Percentiles rank a stretch among this genome's conserved stretches.
Conservation (phyloP, 106 monocot genomes). For the Dendrobium catenatum region DNA sequence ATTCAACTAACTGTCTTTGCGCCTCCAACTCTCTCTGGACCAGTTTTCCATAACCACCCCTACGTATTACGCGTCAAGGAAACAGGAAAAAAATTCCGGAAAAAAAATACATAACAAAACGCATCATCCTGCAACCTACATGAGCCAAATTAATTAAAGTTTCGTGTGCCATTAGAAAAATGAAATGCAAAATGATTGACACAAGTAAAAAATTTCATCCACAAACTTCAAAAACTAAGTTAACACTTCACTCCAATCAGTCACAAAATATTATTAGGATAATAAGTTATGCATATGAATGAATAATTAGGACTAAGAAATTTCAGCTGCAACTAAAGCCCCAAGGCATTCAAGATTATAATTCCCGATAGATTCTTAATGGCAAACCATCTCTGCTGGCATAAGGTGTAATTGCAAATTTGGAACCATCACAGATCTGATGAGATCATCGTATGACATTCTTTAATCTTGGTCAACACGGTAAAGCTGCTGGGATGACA, state of each 20-base stretch:
- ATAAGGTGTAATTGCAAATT: no score
- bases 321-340: background rate
- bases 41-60: constrained; percentile 98
- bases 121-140: background rate
- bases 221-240: no score
- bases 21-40: constrained; percentile 87
- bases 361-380: no score
- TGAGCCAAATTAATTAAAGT: background rate
- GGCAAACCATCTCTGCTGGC: background rate
- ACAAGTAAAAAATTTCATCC: background rate
- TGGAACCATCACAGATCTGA: no score
- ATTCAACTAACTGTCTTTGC: constrained; percentile 86
- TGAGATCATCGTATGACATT: no score
- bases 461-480: no score
- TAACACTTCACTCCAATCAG: no score
- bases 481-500: no score
- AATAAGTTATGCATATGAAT: background rate
- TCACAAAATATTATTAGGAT: background rate
- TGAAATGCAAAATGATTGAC: background rate
- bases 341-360: background rate
- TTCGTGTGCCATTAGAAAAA: background rate
- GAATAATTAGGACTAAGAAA: background rate
- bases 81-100: constrained; percentile 1
- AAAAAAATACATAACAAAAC: background rate
- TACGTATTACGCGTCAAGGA: constrained; percentile 61